Evolutionary conservation across 129 eudicot species (phyloP).

Genomic region (Ambrosia trifida): DNA sequence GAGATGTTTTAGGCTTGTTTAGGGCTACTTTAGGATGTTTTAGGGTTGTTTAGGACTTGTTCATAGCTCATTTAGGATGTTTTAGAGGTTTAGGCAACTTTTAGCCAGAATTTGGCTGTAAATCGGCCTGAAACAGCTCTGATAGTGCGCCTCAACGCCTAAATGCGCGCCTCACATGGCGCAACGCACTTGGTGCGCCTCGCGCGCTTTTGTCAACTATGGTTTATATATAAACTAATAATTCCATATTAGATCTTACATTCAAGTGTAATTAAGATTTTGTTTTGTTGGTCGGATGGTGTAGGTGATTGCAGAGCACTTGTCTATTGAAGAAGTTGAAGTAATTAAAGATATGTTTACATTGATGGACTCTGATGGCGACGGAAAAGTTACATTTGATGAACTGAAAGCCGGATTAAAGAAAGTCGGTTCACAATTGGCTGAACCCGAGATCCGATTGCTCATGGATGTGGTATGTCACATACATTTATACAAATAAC

Average conservation of each 20-base stretch:
- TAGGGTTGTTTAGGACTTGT: no score
- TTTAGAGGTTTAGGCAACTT: no score
- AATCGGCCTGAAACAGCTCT: no score
- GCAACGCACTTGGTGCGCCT: no score
- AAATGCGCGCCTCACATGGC: no score
- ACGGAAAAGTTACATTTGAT: constrained; percentile 87
- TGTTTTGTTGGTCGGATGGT: constrained; percentile 24
- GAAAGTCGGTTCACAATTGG: constrained; percentile 95
- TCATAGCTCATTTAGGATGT: no score
- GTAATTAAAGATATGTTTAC: constrained; percentile 89
- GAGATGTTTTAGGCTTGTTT: no score
- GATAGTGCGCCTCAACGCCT: no score
- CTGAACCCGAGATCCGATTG: constrained; percentile 90
- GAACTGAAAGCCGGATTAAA: constrained; percentile 78
- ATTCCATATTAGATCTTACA: neutral
- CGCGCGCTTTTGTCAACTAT: no score
- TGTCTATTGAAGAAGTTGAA: constrained; percentile 88
- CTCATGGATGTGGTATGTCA: constrained; percentile 93
- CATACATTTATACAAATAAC: neutral
- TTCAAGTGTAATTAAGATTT: constrained; percentile 2
- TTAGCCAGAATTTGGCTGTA: no score
- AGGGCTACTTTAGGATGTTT: no score
- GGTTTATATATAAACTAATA: neutral
- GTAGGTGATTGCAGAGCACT: constrained; percentile 96
- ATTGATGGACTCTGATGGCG: constrained; percentile 88